Percentiles rank a stretch among this genome's conserved stretches.
Conservation (phyloP, 768 basidiomycete species). For the Gautieria morchelliformis region DNA sequence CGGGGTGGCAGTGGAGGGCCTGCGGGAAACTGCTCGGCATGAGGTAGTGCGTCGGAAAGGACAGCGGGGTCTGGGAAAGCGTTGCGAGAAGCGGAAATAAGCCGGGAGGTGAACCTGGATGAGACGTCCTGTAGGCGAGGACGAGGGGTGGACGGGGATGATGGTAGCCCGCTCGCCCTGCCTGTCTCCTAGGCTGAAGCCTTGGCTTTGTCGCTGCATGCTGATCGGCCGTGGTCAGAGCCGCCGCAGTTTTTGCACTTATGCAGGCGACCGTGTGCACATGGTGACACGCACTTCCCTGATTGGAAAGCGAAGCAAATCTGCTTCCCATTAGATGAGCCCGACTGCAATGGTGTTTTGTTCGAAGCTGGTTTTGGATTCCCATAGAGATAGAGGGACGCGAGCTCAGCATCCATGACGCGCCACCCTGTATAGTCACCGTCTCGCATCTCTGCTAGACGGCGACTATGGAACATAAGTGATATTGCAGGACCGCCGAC, state of each 20-base stretch:
- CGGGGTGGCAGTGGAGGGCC: not conserved
- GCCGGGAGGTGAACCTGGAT: not conserved
- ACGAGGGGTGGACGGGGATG: too few species aligned
- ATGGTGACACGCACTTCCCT: not conserved
- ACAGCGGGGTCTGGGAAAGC: not conserved
- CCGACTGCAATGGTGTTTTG: not conserved
- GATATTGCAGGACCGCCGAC: too few species aligned
- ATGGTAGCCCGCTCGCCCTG: too few species aligned
- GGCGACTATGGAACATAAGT: too few species aligned
- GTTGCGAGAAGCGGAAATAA: not conserved
- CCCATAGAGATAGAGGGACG: not conserved
- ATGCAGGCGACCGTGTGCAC: not conserved
- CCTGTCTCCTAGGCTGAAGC: too few species aligned
- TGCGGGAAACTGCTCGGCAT: not conserved
- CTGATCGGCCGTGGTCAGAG: not conserved
- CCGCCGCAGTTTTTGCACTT: not conserved
- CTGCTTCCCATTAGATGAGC: not conserved
- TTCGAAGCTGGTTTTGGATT: not conserved
- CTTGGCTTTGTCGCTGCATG: not conserved
- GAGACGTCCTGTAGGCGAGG: too few species aligned
- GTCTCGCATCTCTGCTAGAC: not conserved
- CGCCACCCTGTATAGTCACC: conserved; percentile 1
- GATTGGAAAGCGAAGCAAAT: not conserved
- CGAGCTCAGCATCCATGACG: not conserved
- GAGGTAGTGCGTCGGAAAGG: not conserved